Evolutionary conservation across 1,139 yeast genomes (phyloP).

Genomic region (Hemisphaericaspora lyxosophila): DNA sequence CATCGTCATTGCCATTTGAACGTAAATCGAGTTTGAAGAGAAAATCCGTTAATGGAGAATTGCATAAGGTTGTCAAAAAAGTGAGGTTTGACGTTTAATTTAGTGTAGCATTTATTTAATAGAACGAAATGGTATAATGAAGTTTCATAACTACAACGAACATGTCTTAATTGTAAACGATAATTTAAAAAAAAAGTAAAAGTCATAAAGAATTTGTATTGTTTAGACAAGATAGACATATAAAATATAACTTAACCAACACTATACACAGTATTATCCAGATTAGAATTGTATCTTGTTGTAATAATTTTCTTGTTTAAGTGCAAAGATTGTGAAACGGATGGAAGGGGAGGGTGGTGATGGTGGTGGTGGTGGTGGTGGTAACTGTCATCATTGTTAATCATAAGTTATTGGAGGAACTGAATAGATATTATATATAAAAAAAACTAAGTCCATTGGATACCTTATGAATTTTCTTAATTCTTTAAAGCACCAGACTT

Average conservation of each 20-base stretch:
- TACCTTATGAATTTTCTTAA: no score
- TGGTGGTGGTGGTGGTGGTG: no score
- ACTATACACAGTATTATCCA: neutral
- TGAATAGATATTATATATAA: neutral
- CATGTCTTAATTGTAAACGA: no score
- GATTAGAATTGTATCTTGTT: neutral
- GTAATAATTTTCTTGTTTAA: neutral
- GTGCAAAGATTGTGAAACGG: no score
- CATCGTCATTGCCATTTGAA: neutral
- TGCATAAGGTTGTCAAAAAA: slow-evolving; percentile 19
- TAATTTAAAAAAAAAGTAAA: no score
- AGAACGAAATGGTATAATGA: neutral
- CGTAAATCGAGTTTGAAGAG: slow-evolving; percentile 22
- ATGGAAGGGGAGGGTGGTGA: no score
- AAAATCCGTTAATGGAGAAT: slow-evolving; percentile 3
- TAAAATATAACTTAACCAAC: neutral
- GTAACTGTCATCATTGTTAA: neutral
- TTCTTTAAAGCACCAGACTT: slow-evolving; percentile 62
- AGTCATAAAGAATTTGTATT: slow-evolving; percentile 2
- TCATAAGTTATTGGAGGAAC: neutral
- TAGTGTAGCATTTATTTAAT: neutral
- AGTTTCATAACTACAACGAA: no score
- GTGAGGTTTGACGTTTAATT: slow-evolving; percentile 28
- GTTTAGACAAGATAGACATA: slow-evolving; percentile 2
- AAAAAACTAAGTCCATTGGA: no score